Percentiles rank a stretch among this genome's conserved stretches.
Evolutionary conservation across 805 yeast species (phyloP).

Genomic region (Crinitomyces ghanaensis): DNA sequence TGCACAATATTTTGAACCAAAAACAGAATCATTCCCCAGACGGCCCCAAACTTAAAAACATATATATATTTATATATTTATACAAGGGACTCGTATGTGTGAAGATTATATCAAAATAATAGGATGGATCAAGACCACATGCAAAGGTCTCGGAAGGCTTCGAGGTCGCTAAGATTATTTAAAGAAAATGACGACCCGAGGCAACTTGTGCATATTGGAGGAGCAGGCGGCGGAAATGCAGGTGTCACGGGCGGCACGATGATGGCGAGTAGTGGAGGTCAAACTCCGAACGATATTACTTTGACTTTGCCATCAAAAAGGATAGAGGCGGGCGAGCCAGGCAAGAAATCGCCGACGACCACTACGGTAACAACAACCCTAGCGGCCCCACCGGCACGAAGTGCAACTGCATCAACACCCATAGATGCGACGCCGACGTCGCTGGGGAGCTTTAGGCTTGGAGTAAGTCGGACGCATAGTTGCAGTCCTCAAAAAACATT

Average conservation of each 20-base stretch:
- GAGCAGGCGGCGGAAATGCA: too few species aligned
- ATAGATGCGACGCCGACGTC: not conserved
- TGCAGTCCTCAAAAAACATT: too few species aligned
- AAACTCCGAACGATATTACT: not conserved
- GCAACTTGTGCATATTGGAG: too few species aligned
- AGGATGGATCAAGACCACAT: not conserved
- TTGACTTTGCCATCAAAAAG: not conserved
- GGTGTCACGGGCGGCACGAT: too few species aligned
- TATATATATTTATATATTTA: not conserved
- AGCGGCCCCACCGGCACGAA: constrained; percentile 1
- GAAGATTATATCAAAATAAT: not conserved
- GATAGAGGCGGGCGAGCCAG: too few species aligned
- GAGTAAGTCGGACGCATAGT: too few species aligned
- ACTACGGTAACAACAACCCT: not conserved
- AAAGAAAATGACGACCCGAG: constrained; percentile 18
- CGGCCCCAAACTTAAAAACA: not conserved
- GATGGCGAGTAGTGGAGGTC: too few species aligned
- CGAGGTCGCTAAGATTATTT: constrained; percentile 28
- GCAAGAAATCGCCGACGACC: too few species aligned
- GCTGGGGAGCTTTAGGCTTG: too few species aligned
- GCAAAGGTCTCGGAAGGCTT: constrained; percentile 27
- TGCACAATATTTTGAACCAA: too few species aligned
- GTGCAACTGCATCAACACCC: not conserved
- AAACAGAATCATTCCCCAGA: too few species aligned
- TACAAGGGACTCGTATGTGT: not conserved